Evolutionary conservation across 495 filamentous ascomycete species (phyloP).

Genomic region (Evansstolkia leycettana): DNA sequence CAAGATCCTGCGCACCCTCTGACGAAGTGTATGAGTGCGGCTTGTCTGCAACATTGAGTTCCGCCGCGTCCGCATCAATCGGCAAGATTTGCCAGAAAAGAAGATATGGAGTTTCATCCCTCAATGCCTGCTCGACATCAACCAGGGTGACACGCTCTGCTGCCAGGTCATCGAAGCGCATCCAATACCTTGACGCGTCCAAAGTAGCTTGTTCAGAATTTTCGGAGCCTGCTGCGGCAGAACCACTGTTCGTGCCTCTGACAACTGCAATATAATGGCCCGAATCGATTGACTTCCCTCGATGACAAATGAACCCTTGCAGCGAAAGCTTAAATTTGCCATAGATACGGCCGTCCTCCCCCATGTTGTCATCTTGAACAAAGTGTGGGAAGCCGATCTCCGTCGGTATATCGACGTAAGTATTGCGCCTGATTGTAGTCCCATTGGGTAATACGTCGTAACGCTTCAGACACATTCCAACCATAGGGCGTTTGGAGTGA

Average conservation of each 20-base stretch:
- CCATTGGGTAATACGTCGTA: slow-evolving; percentile 68
- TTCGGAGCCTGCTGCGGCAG: slow-evolving; percentile 36
- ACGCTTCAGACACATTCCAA: slow-evolving; percentile 85
- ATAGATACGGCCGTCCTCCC: slow-evolving; percentile 50
- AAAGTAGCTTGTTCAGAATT: slow-evolving; percentile 36
- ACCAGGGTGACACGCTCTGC: slow-evolving; percentile 57
- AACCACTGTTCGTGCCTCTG: slow-evolving; percentile 41
- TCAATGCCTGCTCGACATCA: slow-evolving; percentile 64
- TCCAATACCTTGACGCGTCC: slow-evolving; percentile 58
- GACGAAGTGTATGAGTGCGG: slow-evolving; percentile 47
- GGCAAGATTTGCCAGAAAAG: slow-evolving; percentile 92
- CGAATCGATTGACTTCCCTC: slow-evolving; percentile 75
- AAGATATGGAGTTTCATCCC: slow-evolving; percentile 83
- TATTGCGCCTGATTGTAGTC: slow-evolving; percentile 54
- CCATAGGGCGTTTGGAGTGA: slow-evolving; percentile 60
- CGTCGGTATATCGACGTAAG: slow-evolving; percentile 81
- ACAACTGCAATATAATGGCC: slow-evolving; percentile 86
- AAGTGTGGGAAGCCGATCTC: slow-evolving; percentile 84
- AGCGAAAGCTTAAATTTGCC: slow-evolving; percentile 82
- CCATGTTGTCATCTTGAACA: slow-evolving; percentile 64
- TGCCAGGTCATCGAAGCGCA: slow-evolving; percentile 80
- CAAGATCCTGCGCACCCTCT: slow-evolving; percentile 19
- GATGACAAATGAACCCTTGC: slow-evolving; percentile 83
- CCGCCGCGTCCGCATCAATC: slow-evolving; percentile 54
- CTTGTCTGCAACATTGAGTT: slow-evolving; percentile 38